phyloP scores from a whole-genome alignment of 805 yeast genomes.

The Hanseniaspora singularis region DNA sequence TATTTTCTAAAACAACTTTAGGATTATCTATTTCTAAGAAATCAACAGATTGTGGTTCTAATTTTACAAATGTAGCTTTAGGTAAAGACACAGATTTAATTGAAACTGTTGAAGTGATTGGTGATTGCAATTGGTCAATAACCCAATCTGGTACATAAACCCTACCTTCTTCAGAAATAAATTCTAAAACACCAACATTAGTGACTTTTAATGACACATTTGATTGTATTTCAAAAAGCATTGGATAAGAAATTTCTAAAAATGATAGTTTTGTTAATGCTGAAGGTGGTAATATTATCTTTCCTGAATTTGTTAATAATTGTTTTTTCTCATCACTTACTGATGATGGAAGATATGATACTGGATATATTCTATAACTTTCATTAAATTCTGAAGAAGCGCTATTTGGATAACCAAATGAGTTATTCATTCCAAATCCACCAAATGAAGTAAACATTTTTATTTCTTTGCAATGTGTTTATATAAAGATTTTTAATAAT shows the following conservation, averaged over 20 bases:
- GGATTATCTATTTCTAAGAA: slow-evolving; percentile 91
- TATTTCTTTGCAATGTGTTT: background rate
- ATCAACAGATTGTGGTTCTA: slow-evolving; percentile 91
- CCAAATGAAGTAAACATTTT: slow-evolving; percentile 32
- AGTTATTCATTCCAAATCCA: slow-evolving; percentile 20
- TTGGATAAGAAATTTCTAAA: slow-evolving; percentile 88
- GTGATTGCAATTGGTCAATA: slow-evolving; percentile 61
- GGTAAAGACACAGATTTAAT: slow-evolving; percentile 70
- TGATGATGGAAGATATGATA: slow-evolving; percentile 56
- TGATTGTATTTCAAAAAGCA: slow-evolving; percentile 73
- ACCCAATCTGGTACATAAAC: slow-evolving; percentile 95
- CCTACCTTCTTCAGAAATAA: slow-evolving; percentile 94
- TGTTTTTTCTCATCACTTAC: slow-evolving; percentile 39
- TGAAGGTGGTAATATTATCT: slow-evolving; percentile 86
- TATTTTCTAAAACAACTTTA: slow-evolving; percentile 89
- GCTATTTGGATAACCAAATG: slow-evolving; percentile 24
- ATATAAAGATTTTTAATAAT: background rate
- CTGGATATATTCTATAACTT: slow-evolving; percentile 83
- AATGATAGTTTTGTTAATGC: slow-evolving; percentile 79
- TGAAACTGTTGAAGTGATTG: slow-evolving; percentile 71
- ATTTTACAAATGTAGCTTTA: slow-evolving; percentile 75
- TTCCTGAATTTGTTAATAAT: slow-evolving; percentile 86
- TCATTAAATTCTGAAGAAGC: slow-evolving; percentile 47
- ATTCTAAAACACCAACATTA: slow-evolving; percentile 91
- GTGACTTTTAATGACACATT: slow-evolving; percentile 52